Evolutionary conservation across 441 rosid species (phyloP), one percentile per base, ranked within the genome.

Genomic region (Corymbia calophylla): DNA sequence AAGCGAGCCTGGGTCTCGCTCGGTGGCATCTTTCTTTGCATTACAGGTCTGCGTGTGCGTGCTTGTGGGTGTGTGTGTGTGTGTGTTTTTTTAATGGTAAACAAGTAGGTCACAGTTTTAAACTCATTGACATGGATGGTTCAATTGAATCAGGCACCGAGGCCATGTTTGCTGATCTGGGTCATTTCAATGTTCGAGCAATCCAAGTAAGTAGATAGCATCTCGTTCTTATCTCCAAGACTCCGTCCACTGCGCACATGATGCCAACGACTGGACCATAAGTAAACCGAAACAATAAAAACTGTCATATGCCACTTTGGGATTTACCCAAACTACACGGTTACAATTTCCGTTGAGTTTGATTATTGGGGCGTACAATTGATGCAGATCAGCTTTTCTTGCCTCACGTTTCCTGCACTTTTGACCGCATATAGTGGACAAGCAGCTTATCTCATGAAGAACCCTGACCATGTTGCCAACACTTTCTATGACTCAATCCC

Each of bases 21-120:
- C 1, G 99, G 99, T 29, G 99, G 98, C 27, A 91, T 95, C 17
- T 92, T 96, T 80, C 92, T 95, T 56, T 92, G 94, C 93, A 90
- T 95, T n/a, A 96, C 98, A 89, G 97, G 97, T 93, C 31, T 70
- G 7, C 90, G 5, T n/a, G 23, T 10, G n/a, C 39, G 15, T 53
- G 47, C 47, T 68, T n/a, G 35, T 64, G 13, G 32, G 25, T 7
- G 35, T 7, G 3, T 64, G 31, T 66, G 18, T 66, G 32, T 62
- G 35, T 7, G 58, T 56, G 5, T 56, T 62, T 14, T n/a, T 29
- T n/a, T 62, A 56, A 3, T 0, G 29, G 62, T 9, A 70, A 70
- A 70, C 48, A 70, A 70, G 81, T 70, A 1, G 48, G 48, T 19
- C 14, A 70, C 15, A 19, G 27, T 18, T 70, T 70, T 68, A 68